Evolutionary conservation across 495 filamentous ascomycete genomes (phyloP).

Genomic region (Hypomontagnella monticulosa): DNA sequence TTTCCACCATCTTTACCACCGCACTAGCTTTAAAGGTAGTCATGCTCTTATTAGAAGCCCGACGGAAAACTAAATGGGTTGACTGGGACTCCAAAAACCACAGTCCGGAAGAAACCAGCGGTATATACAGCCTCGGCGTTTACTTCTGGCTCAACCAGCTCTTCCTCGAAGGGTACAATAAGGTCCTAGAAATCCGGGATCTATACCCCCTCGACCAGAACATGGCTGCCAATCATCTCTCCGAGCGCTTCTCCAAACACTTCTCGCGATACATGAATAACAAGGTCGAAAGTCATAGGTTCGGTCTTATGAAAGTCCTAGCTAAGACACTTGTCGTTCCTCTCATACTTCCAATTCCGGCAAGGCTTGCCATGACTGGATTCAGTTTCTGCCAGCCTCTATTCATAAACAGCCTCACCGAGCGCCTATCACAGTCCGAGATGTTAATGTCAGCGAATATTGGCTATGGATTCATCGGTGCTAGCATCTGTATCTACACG

Average conservation of each 20-base stretch:
- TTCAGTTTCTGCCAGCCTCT: constrained; percentile 73
- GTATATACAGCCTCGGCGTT: constrained; percentile 63
- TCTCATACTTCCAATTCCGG: constrained; percentile 59
- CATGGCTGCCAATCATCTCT: constrained; percentile 57
- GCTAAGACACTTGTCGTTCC: constrained; percentile 36
- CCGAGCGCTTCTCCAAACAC: constrained; percentile 52
- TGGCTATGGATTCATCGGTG: constrained; percentile 72
- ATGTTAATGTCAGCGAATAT: constrained; percentile 43
- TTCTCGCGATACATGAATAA: constrained; percentile 46
- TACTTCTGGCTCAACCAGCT: constrained; percentile 71
- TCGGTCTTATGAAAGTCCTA: constrained; percentile 25
- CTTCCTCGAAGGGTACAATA: constrained; percentile 58
- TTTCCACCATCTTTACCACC: constrained; percentile 55
- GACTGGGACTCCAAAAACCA: constrained; percentile 55
- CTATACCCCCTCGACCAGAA: constrained; percentile 47
- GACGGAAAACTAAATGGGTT: constrained; percentile 57
- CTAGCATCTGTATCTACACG: constrained; percentile 67
- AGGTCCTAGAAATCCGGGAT: constrained; percentile 51
- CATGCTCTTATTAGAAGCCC: constrained; percentile 61
- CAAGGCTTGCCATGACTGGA: constrained; percentile 63
- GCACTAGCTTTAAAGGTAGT: constrained; percentile 57
- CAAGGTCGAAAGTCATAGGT: constrained; percentile 39
- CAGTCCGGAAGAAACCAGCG: constrained; percentile 65
- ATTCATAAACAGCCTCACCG: constrained; percentile 62
- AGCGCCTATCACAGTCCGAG: constrained; percentile 30